Evolutionary conservation across 768 basidiomycete species (phyloP), one percentile per base, ranked within the genome.

Genomic region (Pisolithus microcarpus): DNA sequence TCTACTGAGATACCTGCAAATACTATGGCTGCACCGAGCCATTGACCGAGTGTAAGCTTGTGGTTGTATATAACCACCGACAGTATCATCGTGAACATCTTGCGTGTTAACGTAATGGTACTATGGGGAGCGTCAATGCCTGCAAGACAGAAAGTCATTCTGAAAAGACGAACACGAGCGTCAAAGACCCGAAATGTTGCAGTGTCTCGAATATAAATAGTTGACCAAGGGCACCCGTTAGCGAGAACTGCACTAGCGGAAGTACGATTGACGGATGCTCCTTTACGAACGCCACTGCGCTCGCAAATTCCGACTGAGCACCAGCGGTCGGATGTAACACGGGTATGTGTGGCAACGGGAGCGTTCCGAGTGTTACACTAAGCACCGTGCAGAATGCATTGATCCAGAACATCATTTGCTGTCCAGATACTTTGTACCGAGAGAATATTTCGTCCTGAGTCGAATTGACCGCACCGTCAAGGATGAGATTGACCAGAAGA

Each of bases 341-440:
- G 16, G 92, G 87, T 49, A 93, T 89, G 58, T 84, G 78, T 1
- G 84, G 91, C 26, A 91, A 74, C 3, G 85, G 91, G 44, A 91
- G 75, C 7, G 86, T 64, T 24, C 84, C 78, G 24, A 96, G 81
- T 10, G 82, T 63, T 1, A 78, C 72, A 19, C 88, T 84, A 51
- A 91, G 65, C 36, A 84, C 54, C 3, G 92, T 89, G 69, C 87
- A 85, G 72, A 94, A 85, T 24, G 87, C 58, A 64, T 93, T 95
- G 69, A 99, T 95, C 82, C 84, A 95, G 65, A 98, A 85, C 96
- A 99, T 98, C 94, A 99, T 97, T 64, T 99, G 96, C 67, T 96
- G 93, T 7, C 96, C 96, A 3, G 80, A 73, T 40, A 81, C 75
- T 18, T 80, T 80, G 70, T 87, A 82, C 11, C 77, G 74, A 23